Evolutionary conservation across 2,329 filamentous ascomycete species (phyloP).

Genomic region (Cercospora zeina): DNA sequence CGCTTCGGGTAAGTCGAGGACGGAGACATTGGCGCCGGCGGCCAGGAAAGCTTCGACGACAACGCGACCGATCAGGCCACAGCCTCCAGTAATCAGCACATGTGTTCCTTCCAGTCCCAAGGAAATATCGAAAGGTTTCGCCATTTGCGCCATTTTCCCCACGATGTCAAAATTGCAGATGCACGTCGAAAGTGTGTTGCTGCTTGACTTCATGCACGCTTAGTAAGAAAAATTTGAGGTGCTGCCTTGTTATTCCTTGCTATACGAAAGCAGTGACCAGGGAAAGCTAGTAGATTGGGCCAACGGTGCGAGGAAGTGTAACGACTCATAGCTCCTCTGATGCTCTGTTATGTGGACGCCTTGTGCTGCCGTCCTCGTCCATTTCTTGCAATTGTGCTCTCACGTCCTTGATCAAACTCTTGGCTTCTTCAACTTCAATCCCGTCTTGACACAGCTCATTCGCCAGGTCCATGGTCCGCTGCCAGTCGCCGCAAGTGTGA

Average conservation of each 20-base stretch:
- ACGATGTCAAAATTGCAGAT: slow-evolving; percentile 3
- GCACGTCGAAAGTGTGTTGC: slow-evolving; percentile 14
- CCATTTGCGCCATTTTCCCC: not conserved
- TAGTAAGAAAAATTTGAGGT: slow-evolving; percentile 9
- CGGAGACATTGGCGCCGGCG: slow-evolving; percentile 47
- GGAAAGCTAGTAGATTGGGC: not conserved
- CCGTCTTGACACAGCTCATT: slow-evolving; percentile 94
- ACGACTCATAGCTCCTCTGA: slow-evolving; percentile 12
- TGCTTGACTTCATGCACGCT: slow-evolving; percentile 9
- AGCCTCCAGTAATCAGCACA: slow-evolving; percentile 47
- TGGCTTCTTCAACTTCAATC: slow-evolving; percentile 94
- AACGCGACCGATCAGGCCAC: slow-evolving; percentile 45
- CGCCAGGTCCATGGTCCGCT: slow-evolving; percentile 74
- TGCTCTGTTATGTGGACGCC: slow-evolving; percentile 7
- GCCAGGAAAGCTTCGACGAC: slow-evolving; percentile 47
- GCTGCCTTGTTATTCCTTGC: slow-evolving; percentile 6
- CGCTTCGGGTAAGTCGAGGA: slow-evolving; percentile 29
- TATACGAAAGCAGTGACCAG: not conserved
- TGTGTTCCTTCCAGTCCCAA: slow-evolving; percentile 44
- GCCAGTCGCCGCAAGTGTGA: slow-evolving; percentile 72
- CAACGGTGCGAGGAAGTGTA: not conserved
- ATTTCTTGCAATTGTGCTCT: slow-evolving; percentile 64
- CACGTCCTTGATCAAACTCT: slow-evolving; percentile 85
- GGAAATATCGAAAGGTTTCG: slow-evolving; percentile 34
- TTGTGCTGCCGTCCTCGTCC: slow-evolving; percentile 15